Base-by-base conservation (phyloP, 345 rosid genomes). In the Murraya paniculata region DNA sequence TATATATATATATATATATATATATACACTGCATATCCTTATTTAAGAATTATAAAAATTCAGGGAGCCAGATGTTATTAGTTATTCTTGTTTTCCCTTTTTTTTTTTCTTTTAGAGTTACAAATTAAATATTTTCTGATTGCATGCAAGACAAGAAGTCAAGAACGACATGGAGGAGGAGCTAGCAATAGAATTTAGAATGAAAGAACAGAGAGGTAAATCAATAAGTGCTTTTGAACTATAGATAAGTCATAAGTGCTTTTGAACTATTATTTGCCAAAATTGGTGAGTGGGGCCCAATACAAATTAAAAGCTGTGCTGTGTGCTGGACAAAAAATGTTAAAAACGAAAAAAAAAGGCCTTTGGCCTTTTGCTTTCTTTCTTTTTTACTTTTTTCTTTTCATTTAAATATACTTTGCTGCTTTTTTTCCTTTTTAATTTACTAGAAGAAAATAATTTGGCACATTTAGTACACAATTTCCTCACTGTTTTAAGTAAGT, bases 401-500 rank as follows among this genome's bases (percentile, higher is more conserved):
- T 0, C 50, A 13, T 45, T 45, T 45, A 45, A 45, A 45, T 45
- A 45, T 45, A 11, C 4, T 2, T 28, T 1, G 2, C 1, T n/a
- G n/a, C n/a, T n/a, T n/a, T 62, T 28, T 58, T 58, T 59, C 9
- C 5, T 59, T 3, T 28, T 5, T 27, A 5, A 57, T 21, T 28
- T 28, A 62, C 1, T 9, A 33, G 3, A 65, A 65, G 6, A 9
- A 5, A 35, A 21, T 64, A 8, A 13, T 45, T 4, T 11, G 19
- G 4, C 0, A 31, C 0, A 31, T 1, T 18, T 18, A 33, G 7
- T 39, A 65, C 11, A 21, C 3, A 11, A 19, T 0, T 30, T 48
- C 31, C 78, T 70, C 64, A 4, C n/a, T 61, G 73, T 71, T 81
- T 57, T 64, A 59, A 9, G 36, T 64, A 59, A 9, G 36, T 57